Base-by-base conservation (phyloP, 495 filamentous ascomycete genomes). In the Penicillium paradoxum region DNA sequence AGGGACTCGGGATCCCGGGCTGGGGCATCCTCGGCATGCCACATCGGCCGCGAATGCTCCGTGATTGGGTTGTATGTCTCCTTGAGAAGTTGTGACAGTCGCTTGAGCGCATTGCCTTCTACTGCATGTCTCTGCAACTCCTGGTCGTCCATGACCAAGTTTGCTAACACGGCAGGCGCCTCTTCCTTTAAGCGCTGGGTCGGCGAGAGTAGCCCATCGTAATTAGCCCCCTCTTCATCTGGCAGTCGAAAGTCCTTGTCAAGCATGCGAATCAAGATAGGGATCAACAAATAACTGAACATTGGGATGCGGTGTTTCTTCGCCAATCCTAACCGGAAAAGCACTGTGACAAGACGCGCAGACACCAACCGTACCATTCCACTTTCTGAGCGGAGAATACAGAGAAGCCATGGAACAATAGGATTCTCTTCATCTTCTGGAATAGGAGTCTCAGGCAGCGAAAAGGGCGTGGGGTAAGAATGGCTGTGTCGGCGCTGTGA, bases 331-430 rank as follows among this genome's bases (percentile, higher is more conserved):
- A 84, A 76, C 49, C 86, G 83, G 65, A 84, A 89, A 6, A 95
- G 72, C n/a, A 82, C 83, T 2, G 87, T 83, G 33, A 96, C 74
- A 2, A 96, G 73, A 37, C 84, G 85, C 15, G 86, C 82, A n/a
- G 95, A 88, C 78, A 86, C 85, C 45, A 96, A 68, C 22, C 89
- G 80, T 27, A 82, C 79, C 58, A 85, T 73, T 7, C 83, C 84
- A 39, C 69, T 70, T 44, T 82, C 78, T 11, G 80, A 79, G 56
- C 89, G 78, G 22, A 86, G 77, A 13, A 89, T 64, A 48, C 82
- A 75, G 24, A 97, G 79, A 11, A 98, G 81, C 88, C 90, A 97
- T 10, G 85, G 83, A 36, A 95, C 79, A 10, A 97, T 68, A 17
- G 86, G 80, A 52, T 82, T 95, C 57, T 96, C 92, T 14, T 84